Conservation (phyloP, 2,329 filamentous ascomycete species). For the Sphaerulina populicola region DNA sequence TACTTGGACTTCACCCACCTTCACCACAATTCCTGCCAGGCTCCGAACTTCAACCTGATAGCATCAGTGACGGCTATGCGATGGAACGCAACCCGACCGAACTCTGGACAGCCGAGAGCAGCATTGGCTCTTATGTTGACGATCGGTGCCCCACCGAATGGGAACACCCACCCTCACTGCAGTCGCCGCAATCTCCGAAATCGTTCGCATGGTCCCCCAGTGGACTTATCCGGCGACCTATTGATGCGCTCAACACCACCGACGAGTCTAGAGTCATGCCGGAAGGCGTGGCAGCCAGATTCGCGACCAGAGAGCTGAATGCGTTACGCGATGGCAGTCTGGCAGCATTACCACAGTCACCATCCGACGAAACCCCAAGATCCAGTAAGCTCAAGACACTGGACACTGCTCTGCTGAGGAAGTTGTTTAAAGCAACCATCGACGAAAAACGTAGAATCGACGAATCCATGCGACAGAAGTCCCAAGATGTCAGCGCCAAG, state of each 20-base stretch:
- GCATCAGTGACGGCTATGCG: conserved; percentile 5
- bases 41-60: conserved; percentile 2
- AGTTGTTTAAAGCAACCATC: conserved; percentile 19
- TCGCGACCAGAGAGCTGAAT: conserved; percentile 1
- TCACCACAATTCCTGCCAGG: neutral
- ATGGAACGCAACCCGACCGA: conserved; percentile 2
- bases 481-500: conserved; percentile 2
- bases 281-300: neutral
- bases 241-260: neutral
- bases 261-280: conserved; percentile 1
- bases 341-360: conserved; percentile 2
- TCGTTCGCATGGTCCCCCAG: neutral
- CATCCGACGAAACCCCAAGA: neutral
- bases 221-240: neutral
- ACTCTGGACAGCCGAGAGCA: conserved; percentile 12
- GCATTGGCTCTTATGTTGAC: conserved; percentile 23
- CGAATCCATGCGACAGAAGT: conserved; percentile 4
- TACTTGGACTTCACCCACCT: conserved; percentile 5
- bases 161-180: conserved; percentile 2
- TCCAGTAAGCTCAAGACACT: conserved; percentile 10
- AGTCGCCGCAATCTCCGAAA: neutral
- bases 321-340: neutral
- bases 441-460: conserved; percentile 18
- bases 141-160: conserved; percentile 23
- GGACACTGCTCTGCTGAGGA: conserved; percentile 13